A percentile compares a stretch with the other conserved stretches of the same genome.
Evolutionary conservation across 2,329 filamentous ascomycete genomes (phyloP).

Genomic region (Podosphaera xanthii): DNA sequence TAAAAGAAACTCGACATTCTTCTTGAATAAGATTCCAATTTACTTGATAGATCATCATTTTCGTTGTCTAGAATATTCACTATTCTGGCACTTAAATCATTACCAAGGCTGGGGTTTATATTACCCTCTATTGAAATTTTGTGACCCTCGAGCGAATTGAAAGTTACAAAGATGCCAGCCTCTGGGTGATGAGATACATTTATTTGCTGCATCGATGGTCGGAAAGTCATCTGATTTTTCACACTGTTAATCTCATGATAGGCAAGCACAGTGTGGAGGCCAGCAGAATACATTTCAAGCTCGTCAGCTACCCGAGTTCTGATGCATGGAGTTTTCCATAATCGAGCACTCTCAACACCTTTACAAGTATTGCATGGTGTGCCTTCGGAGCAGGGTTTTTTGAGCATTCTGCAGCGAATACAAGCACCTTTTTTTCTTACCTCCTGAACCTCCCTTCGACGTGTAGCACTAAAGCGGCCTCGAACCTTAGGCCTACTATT

Average conservation of each 20-base stretch:
- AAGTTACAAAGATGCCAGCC: constrained; percentile 16
- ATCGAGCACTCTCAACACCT: constrained; percentile 36
- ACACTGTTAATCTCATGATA: constrained; percentile 33
- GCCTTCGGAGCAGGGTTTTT: constrained; percentile 43
- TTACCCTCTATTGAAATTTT: constrained; percentile 14
- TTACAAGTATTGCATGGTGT: constrained; percentile 39
- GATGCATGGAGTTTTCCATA: constrained; percentile 43
- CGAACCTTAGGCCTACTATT: constrained; percentile 23
- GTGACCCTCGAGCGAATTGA: constrained; percentile 13
- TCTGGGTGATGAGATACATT: constrained; percentile 36
- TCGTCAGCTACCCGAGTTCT: constrained; percentile 38
- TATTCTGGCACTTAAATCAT: constrained; percentile 14
- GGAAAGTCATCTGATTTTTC: constrained; percentile 26
- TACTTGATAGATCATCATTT: constrained; percentile 33
- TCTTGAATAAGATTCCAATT: constrained; percentile 37
- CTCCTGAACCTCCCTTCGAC: constrained; percentile 42
- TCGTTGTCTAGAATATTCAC: constrained; percentile 36
- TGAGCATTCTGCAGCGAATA: constrained; percentile 39
- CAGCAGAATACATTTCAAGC: constrained; percentile 38
- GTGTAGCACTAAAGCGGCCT: constrained; percentile 30
- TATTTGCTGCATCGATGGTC: constrained; percentile 22
- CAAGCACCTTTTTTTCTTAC: constrained; percentile 42
- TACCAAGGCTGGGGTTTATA: constrained; percentile 16
- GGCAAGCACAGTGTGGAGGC: constrained; percentile 37
- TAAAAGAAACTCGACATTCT: constrained; percentile 33